phyloP scores from a whole-genome alignment of 768 basidiomycete genomes.

The Termitomyces sp. region DNA sequence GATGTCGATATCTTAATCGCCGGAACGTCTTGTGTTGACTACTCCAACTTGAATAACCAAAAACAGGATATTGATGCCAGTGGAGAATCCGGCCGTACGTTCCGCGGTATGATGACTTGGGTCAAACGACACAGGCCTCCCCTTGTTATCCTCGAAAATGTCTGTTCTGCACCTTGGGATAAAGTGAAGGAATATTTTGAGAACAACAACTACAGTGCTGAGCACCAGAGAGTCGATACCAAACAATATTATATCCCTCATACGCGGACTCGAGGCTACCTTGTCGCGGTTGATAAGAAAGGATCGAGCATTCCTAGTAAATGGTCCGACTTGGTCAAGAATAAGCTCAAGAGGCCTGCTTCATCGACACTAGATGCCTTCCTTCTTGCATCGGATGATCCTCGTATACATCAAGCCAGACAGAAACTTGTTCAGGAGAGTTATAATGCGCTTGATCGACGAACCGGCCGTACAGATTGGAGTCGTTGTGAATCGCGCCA shows the following conservation, averaged over 20 bases:
- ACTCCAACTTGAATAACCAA: conserved; percentile 91
- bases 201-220: conserved; percentile 69
- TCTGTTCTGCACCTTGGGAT: conserved; percentile 86
- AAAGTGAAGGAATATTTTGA: conserved; percentile 73
- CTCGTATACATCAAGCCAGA: conserved; percentile 84
- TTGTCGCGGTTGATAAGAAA: conserved; percentile 70
- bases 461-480: conserved; percentile 82
- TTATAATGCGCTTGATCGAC: conserved; percentile 57
- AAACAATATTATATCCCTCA: conserved; percentile 94
- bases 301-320: conserved; percentile 52
- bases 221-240: conserved; percentile 66
- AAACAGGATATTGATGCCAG: conserved; percentile 86
- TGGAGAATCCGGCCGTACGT: conserved; percentile 92
- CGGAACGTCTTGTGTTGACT: conserved; percentile 95
- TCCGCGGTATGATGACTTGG: conserved; percentile 94
- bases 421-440: conserved; percentile 75
- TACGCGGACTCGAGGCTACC: conserved; percentile 86
- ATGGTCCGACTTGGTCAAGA: conserved; percentile 60
- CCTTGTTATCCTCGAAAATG: conserved; percentile 93
- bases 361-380: conserved; percentile 90
- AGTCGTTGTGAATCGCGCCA: conserved; percentile 89
- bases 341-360: conserved; percentile 72
- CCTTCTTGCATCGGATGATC: conserved; percentile 85
- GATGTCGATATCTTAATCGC: conserved; percentile 89
- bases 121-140: conserved; percentile 82